phyloP scores from a whole-genome alignment of 805 yeast species.

The Candida xiaguanensis region DNA sequence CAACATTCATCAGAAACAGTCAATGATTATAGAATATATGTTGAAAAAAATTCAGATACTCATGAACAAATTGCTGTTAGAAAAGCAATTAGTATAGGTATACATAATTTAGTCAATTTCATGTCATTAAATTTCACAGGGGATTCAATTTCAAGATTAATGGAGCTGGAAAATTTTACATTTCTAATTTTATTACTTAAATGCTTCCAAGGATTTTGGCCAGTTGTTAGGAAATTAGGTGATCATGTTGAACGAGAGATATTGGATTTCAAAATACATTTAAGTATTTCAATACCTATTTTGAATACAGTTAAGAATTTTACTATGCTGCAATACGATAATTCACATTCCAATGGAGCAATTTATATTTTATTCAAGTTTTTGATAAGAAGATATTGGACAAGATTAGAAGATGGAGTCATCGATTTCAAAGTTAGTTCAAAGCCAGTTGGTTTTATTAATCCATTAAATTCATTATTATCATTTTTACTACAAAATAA shows the following conservation, averaged over 20 bases:
- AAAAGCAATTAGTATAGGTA: conserved; percentile 27
- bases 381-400: conserved; percentile 21
- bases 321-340: conserved; percentile 14
- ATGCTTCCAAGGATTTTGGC: conserved; percentile 56
- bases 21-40: conserved; percentile 29
- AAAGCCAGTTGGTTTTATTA: conserved; percentile 51
- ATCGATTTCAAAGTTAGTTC: conserved; percentile 42
- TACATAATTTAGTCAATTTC: conserved; percentile 26
- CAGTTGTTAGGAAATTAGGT: conserved; percentile 56
- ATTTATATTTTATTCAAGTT: conserved; percentile 21
- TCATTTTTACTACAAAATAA: conserved; percentile 38
- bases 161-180: conserved; percentile 34
- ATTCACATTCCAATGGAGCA: conserved; percentile 23
- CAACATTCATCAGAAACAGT: conserved; percentile 16
- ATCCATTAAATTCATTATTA: conserved; percentile 57
- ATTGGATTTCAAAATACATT: conserved; percentile 46
- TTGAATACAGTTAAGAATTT: conserved; percentile 40
- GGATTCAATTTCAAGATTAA: conserved; percentile 17
- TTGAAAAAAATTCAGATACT: conserved; percentile 17
- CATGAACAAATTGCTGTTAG: conserved; percentile 17
- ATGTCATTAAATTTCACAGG: conserved; percentile 20
- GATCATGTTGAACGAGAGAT: conserved; percentile 65
- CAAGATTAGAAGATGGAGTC: conserved; percentile 25
- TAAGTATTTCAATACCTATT: conserved; percentile 44
- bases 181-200: conserved; percentile 46